Evolutionary conservation across 768 basidiomycete genomes (phyloP).

Genomic region (Boletus huronensis): DNA sequence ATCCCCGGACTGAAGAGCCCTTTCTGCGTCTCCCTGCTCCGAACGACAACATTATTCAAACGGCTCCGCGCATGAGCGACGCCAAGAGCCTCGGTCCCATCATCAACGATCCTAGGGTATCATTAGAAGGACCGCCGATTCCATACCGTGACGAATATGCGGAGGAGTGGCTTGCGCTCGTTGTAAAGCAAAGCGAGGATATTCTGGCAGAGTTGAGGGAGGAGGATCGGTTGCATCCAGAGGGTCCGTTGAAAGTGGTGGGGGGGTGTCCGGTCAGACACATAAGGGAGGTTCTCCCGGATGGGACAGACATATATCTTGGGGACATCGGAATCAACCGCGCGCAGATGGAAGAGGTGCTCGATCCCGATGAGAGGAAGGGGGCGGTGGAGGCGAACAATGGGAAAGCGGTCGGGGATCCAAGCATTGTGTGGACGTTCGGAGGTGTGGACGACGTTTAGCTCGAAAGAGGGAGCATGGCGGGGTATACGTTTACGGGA

Average conservation of each 20-base stretch:
- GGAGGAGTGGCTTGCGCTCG: conserved; percentile 32
- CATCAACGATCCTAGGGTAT: conserved; percentile 51
- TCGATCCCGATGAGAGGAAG: conserved; percentile 38
- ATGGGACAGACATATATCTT: conserved; percentile 52
- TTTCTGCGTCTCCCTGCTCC: conserved; percentile 53
- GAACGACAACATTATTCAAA: conserved; percentile 53
- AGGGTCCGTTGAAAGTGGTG: conserved; percentile 33
- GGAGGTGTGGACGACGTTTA: conserved; percentile 43
- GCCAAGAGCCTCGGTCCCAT: conserved; percentile 33
- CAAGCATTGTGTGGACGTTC: conserved; percentile 55
- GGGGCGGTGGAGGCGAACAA: conserved; percentile 40
- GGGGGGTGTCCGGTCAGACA: conserved; percentile 46
- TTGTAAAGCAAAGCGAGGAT: conserved; percentile 18
- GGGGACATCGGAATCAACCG: conserved; percentile 37
- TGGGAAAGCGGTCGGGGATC: conserved; percentile 43
- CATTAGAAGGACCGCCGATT: conserved; percentile 46
- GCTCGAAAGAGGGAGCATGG: conserved; percentile 26
- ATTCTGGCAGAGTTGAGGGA: conserved; percentile 20
- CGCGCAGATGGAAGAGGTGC: conserved; percentile 25
- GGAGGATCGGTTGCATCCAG: conserved; percentile 14
- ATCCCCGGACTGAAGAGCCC: conserved; percentile 45
- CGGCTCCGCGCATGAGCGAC: conserved; percentile 51
- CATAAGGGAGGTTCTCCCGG: conserved; percentile 51
- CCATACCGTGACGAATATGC: conserved; percentile 50
- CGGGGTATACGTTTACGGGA: conserved; percentile 42